Conservation (phyloP, 164 flowering plant species). For the Vitis vinifera region DNA sequence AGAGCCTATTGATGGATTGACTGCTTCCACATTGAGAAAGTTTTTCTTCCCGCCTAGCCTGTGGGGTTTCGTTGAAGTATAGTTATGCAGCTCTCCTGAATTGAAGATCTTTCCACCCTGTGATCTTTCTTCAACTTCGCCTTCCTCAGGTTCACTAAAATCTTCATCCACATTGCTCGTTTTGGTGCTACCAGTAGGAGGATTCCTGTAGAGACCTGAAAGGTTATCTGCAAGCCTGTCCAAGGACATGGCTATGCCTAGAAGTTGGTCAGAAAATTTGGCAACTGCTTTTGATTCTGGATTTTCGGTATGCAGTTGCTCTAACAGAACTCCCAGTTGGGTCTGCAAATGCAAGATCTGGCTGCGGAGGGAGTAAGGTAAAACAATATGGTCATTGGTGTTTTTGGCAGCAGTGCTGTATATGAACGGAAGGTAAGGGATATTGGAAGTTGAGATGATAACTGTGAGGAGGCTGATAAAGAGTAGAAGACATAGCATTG, state of each 20-base stretch:
- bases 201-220: constrained; percentile 9
- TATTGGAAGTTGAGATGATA: constrained; percentile 15
- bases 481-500: constrained; percentile 23
- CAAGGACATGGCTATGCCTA: constrained; percentile 31
- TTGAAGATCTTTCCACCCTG: constrained; percentile 9
- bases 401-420: constrained; percentile 5
- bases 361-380: constrained; percentile 22
- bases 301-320: constrained; percentile 26
- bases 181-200: constrained; percentile 9
- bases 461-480: constrained; percentile 23
- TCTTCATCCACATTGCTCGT: constrained; percentile 26
- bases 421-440: constrained; percentile 16
- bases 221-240: constrained; percentile 34
- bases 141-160: constrained; percentile 21
- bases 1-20: constrained; percentile 30
- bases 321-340: constrained; percentile 31
- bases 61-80: constrained; percentile 36
- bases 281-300: constrained; percentile 17
- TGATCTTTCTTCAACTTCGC: constrained; percentile 7
- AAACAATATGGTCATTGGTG: constrained; percentile 5
- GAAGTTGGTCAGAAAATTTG: constrained; percentile 26
- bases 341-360: constrained; percentile 31
- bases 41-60: constrained; percentile 30
- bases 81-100: constrained; percentile 32
- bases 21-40: constrained; percentile 37